Conservation (phyloP, 2,329 filamentous ascomycete genomes). For the Arthrinium puccinioides region DNA sequence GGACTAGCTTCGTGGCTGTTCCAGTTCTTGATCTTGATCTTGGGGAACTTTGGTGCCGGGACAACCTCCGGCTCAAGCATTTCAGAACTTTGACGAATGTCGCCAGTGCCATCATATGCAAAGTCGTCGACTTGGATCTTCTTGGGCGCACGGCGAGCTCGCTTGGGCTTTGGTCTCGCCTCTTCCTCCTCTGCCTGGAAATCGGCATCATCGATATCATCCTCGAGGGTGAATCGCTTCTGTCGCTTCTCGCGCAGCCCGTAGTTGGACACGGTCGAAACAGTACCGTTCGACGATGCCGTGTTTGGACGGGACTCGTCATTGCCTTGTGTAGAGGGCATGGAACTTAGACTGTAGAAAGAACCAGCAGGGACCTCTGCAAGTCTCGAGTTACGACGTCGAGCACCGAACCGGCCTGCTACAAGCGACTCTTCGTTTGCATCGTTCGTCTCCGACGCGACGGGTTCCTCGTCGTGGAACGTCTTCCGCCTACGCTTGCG, state of each 20-base stretch:
- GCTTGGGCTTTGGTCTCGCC: slow-evolving; percentile 20
- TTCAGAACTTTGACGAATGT: too few species aligned
- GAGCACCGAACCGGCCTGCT: not conserved
- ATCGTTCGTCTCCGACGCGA: slow-evolving; percentile 1
- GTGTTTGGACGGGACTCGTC: slow-evolving; percentile 45
- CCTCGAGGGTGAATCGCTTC: slow-evolving; percentile 44
- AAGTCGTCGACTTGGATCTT: slow-evolving; percentile 16
- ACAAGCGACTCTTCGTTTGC: not conserved
- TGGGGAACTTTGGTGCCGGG: slow-evolving; percentile 13
- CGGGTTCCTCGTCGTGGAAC: slow-evolving; percentile 6
- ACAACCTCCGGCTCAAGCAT: slow-evolving; percentile 5
- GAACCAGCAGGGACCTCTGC: slow-evolving; percentile 32
- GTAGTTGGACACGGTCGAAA: slow-evolving; percentile 41
- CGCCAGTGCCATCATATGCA: slow-evolving; percentile 7
- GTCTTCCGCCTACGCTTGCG: slow-evolving; percentile 9
- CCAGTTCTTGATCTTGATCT: slow-evolving; percentile 28
- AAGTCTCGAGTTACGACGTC: slow-evolving; percentile 13
- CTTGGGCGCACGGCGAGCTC: slow-evolving; percentile 18
- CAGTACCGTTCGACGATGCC: slow-evolving; percentile 43
- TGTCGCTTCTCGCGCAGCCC: slow-evolving; percentile 47
- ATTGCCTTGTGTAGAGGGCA: slow-evolving; percentile 25
- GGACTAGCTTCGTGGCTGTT: slow-evolving; percentile 6
- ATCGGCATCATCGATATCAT: slow-evolving; percentile 31
- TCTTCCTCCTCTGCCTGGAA: slow-evolving; percentile 20
- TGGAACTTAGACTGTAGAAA: slow-evolving; percentile 29